Conservation (phyloP, 208 protist genomes). For the Leishmania tropica region DNA sequence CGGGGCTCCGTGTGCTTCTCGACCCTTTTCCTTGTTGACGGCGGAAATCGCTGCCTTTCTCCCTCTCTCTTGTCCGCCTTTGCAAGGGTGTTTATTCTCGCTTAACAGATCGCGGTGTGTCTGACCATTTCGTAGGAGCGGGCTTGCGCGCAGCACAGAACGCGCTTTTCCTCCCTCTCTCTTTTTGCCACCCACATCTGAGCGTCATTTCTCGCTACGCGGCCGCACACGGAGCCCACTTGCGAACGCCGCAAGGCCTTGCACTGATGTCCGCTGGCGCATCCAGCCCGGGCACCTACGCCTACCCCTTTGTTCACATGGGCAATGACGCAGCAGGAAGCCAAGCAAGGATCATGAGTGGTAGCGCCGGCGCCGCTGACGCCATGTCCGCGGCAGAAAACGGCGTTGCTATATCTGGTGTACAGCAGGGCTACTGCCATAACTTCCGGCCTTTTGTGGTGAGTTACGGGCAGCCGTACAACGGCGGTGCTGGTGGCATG, state of each 20-base stretch:
- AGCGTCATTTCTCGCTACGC: background rate
- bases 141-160: background rate
- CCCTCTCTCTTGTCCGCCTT: constrained; percentile 6
- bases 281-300: background rate
- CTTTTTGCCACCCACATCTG: background rate
- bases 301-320: constrained; percentile 12
- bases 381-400: background rate
- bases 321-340: background rate
- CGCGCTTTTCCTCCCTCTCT: background rate
- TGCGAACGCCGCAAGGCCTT: background rate
- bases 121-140: background rate
- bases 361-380: background rate
- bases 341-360: background rate
- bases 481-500: background rate
- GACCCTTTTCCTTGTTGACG: background rate
- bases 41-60: background rate
- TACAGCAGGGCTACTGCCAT: background rate
- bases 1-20: background rate
- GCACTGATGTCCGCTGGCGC: background rate
- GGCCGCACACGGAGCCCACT: background rate
- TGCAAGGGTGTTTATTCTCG: background rate
- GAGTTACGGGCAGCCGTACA: background rate
- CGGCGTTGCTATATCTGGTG: background rate
- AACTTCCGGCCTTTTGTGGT: background rate
- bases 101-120: background rate